A percentile compares a stretch with the other conserved stretches of the same genome.
Evolutionary conservation across 495 filamentous ascomycete species (phyloP).

Genomic region (Xanthoparmelia taractica): DNA sequence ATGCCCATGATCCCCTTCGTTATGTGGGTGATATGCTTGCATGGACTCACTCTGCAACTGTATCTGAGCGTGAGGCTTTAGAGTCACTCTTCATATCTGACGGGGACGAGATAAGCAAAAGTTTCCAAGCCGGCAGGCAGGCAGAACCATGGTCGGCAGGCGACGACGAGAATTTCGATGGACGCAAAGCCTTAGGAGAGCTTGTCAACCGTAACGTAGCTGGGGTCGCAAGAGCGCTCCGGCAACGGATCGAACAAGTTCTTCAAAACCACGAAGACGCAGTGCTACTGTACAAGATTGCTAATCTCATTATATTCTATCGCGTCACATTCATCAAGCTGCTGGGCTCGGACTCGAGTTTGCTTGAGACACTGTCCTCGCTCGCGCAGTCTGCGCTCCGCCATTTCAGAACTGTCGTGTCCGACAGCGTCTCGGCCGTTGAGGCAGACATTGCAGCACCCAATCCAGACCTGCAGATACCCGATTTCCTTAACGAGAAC

Average conservation of each 20-base stretch:
- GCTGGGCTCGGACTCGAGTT: slow-evolving; percentile 57
- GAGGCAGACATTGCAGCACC: slow-evolving; percentile 60
- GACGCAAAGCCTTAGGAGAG: slow-evolving; percentile 73
- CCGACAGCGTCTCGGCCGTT: slow-evolving; percentile 65
- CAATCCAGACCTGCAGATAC: slow-evolving; percentile 64
- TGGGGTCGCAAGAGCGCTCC: slow-evolving; percentile 66
- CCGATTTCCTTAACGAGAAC: slow-evolving; percentile 76
- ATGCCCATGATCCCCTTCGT: slow-evolving; percentile 81
- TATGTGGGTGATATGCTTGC: slow-evolving; percentile 98
- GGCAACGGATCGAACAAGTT: slow-evolving; percentile 81
- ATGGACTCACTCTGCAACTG: slow-evolving; percentile 89
- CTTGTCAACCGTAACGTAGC: slow-evolving; percentile 80
- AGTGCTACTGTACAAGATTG: slow-evolving; percentile 78
- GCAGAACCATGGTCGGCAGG: slow-evolving; percentile 79
- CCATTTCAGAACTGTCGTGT: slow-evolving; percentile 74
- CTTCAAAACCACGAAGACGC: slow-evolving; percentile 89
- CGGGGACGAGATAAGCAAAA: slow-evolving; percentile 81
- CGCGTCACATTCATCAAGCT: slow-evolving; percentile 73
- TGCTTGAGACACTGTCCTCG: slow-evolving; percentile 59
- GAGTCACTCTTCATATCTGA: slow-evolving; percentile 87
- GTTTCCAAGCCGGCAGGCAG: slow-evolving; percentile 74
- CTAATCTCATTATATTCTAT: slow-evolving; percentile 86
- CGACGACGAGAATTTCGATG: slow-evolving; percentile 67
- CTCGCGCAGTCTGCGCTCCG: slow-evolving; percentile 71
- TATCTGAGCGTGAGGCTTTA: slow-evolving; percentile 87